Percentiles rank a stretch among this genome's conserved stretches.
Evolutionary conservation across 2,329 filamentous ascomycete genomes (phyloP).

Genomic region (Sphaerostilbella broomeana): DNA sequence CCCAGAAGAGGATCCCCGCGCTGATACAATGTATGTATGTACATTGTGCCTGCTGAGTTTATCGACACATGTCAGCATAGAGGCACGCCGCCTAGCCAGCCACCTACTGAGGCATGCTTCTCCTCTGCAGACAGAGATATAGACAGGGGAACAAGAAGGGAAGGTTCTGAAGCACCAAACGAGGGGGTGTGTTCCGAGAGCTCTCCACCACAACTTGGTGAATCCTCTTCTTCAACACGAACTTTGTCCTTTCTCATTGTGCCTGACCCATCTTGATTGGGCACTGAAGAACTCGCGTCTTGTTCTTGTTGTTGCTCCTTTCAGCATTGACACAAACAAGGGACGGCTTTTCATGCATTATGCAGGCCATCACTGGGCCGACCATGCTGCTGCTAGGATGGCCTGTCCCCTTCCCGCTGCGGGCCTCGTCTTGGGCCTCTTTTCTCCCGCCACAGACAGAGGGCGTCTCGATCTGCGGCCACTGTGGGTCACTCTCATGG

Average conservation of each 20-base stretch:
- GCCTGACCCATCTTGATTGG: constrained; percentile 14
- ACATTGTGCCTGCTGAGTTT: too few relatives aligned
- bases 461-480: constrained; percentile 35
- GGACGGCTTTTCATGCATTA: constrained; percentile 14
- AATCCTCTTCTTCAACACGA: neutral
- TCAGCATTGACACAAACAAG: constrained; percentile 7
- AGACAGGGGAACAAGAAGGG: neutral
- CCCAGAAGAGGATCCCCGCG: constrained; percentile 7
- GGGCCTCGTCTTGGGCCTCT: constrained; percentile 10
- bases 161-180: constrained; percentile 1
- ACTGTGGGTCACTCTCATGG: constrained; percentile 31
- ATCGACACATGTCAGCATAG: too few relatives aligned
- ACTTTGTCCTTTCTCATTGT: neutral
- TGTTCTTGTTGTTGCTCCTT: constrained; percentile 5
- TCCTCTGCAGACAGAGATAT: too few relatives aligned
- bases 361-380: constrained; percentile 16
- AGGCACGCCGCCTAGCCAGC: too few relatives aligned
- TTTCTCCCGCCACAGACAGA: constrained; percentile 16
- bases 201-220: neutral
- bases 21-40: constrained; percentile 2
- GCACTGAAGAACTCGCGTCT: constrained; percentile 11
- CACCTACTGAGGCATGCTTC: too few relatives aligned
- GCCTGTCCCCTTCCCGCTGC: constrained; percentile 25
- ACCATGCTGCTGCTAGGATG: constrained; percentile 23
- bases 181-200: neutral